These are phyloP conservation scores for Fusarium sp. DNA, from an alignment of 2,329 filamentous ascomycete species.

Conservation along the genomic window DNA sequence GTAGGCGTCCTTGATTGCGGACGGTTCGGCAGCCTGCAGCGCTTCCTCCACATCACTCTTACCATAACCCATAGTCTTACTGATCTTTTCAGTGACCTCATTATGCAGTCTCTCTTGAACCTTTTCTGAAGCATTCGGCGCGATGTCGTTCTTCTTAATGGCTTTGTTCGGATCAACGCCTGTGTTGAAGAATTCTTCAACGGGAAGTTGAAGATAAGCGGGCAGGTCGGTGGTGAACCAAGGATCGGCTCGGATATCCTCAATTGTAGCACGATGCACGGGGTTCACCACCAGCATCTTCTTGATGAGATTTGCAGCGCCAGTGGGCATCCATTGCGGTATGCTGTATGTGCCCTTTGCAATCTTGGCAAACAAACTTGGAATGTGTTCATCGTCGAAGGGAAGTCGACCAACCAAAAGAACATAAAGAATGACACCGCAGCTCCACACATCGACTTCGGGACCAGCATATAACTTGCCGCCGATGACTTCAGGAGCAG, in stretches of 20 bases:
- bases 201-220: constrained; percentile 84
- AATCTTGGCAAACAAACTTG: constrained; percentile 97
- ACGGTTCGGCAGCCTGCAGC: constrained; percentile 89
- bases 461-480: constrained; percentile 97
- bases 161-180: constrained; percentile 94
- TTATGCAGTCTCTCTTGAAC: constrained; percentile 92
- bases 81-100: constrained; percentile 93
- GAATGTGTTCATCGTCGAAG: constrained; percentile 99
- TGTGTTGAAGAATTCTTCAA: constrained; percentile 92
- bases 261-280: constrained; percentile 91
- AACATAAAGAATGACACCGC: constrained; percentile 90
- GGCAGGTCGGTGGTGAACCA: constrained; percentile 94
- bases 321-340: constrained; percentile 88
- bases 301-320: constrained; percentile 84
- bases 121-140: constrained; percentile 78
- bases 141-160: constrained; percentile 84
- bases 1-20: constrained; percentile 98
- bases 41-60: constrained; percentile 96
- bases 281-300: constrained; percentile 96
- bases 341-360: constrained; percentile 93
- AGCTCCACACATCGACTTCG: constrained; percentile 98
- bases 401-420: constrained; percentile 84
- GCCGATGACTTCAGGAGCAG: constrained; percentile 96
- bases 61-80: constrained; percentile 97
- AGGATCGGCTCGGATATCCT: constrained; percentile 90